Conservation (phyloP, 108 stramenopile species). For the Nannochloropsis oceanica region DNA sequence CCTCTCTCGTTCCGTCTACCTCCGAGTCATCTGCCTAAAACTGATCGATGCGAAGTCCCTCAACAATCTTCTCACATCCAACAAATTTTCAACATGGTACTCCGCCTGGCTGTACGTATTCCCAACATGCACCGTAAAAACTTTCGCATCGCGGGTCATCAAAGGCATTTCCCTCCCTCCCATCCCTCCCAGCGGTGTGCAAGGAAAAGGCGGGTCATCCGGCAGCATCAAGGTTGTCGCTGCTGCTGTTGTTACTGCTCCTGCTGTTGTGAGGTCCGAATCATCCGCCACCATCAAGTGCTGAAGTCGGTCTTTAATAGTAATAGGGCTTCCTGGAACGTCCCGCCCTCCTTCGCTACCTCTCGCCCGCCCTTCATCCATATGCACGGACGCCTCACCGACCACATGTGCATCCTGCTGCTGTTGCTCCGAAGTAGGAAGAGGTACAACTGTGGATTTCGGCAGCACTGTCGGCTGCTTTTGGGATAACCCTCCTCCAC, state of each 20-base stretch:
- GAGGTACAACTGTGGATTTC: too few species aligned
- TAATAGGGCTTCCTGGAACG: too few species aligned
- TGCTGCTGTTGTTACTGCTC: neutral
- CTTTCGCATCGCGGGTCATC: slow-evolving; percentile 22
- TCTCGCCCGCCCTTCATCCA: neutral
- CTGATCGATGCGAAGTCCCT: slow-evolving; percentile 20
- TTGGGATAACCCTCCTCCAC: too few species aligned
- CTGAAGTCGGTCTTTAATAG: neutral
- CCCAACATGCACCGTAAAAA: slow-evolving; percentile 30
- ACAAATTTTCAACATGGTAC: slow-evolving; percentile 13
- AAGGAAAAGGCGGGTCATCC: neutral
- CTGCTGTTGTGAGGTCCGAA: neutral
- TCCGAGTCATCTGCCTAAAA: neutral
- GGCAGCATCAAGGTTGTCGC: neutral
- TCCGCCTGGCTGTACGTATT: slow-evolving; percentile 26
- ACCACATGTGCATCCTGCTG: neutral
- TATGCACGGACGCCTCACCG: neutral
- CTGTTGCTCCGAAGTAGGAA: neutral
- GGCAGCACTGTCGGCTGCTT: too few species aligned
- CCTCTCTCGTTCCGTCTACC: neutral
- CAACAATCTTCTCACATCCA: slow-evolving; percentile 17
- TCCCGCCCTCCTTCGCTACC: neutral
- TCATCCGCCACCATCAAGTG: neutral
- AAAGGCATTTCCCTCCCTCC: neutral
- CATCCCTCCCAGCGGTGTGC: slow-evolving; percentile 1